Evolutionary conservation across 2,329 filamentous ascomycete genomes (phyloP), one percentile per base, ranked within the genome.

Genomic region (Aspergillus tanneri): DNA sequence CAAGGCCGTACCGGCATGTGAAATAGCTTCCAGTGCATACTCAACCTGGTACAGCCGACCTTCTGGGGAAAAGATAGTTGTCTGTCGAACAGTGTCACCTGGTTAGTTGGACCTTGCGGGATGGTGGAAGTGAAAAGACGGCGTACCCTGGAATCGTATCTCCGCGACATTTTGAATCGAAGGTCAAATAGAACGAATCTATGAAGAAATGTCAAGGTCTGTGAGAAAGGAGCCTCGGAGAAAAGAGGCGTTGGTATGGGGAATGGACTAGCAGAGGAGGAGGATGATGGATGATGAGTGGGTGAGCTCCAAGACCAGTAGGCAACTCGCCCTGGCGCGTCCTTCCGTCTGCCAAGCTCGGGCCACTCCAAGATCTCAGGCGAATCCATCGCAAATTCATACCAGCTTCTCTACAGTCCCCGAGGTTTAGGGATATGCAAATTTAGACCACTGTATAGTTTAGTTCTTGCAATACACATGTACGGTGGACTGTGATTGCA

Each of bases 41-140:
- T 99, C 93, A 65, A 99, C 93, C 76, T 99, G 93, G 75, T 99
- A 99, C 53, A 99, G 83, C 68, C 93, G 91, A 57, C 93, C 93
- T 78, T 99, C 93, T 52, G 93, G 93, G 53, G 93, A 99, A 85
- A 99, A 99, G 82, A 99, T 99, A 71, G 93, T 99, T 64, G 93
- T 99, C 91, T 96, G 64, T 38, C 36, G 50, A 60, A 56, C 51
- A 61, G 53, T 59, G 61, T 63, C 57, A 62, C 70, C 54, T 64
- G 55, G 59, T 72, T 57, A 70, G 62, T 59, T 60, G 57, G 62
- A 67, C 59, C 62, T 67, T 46, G 47, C 44, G 56, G 52, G 54
- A 48, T 50, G 56, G 55, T 47, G 50, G 43, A 52, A 49, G 50
- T 50, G 50, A 48, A 49, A 42, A 47, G 53, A 43, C 27, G 47